Percentiles rank a stretch among this genome's conserved stretches.
Evolutionary conservation across 176 grass and related monocot species (phyloP).

Genomic region (Phragmites australis): DNA sequence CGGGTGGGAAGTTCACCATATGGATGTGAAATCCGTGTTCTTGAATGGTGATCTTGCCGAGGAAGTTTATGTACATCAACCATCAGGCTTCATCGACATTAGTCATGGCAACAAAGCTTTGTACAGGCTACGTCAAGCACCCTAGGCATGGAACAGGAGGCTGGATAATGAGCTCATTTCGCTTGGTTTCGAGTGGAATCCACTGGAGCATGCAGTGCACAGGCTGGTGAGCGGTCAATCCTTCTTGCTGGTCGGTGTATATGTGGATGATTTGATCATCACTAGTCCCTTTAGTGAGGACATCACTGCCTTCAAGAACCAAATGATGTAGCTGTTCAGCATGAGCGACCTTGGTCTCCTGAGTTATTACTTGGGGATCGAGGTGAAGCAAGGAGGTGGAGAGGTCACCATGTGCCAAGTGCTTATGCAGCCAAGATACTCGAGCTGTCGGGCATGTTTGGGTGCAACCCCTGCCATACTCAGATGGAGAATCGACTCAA

Average conservation of each 20-base stretch:
- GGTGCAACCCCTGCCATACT: neutral
- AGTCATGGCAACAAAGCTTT: accelerated
- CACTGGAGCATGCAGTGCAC: neutral
- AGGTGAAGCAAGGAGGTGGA: neutral
- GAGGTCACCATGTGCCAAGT: neutral
- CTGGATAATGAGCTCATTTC: accelerated
- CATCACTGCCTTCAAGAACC: accelerated
- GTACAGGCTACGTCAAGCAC: neutral
- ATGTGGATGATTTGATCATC: neutral
- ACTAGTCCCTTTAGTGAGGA: no score
- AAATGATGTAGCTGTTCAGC: neutral
- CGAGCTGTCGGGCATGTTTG: accelerated
- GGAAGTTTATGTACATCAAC: neutral
- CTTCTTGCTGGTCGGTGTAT: neutral
- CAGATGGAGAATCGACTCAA: neutral
- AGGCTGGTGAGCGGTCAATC: accelerated
- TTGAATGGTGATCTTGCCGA: neutral
- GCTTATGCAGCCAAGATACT: neutral
- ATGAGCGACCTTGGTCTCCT: neutral
- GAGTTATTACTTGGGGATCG: neutral
- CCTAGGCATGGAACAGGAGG: neutral
- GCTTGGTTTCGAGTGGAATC: neutral
- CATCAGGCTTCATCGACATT: neutral
- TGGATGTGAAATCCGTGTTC: neutral
- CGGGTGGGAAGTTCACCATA: no score